Evolutionary conservation across 331 rosid species (phyloP), one percentile per base, ranked within the genome.

Genomic region (Saraca asoca): DNA sequence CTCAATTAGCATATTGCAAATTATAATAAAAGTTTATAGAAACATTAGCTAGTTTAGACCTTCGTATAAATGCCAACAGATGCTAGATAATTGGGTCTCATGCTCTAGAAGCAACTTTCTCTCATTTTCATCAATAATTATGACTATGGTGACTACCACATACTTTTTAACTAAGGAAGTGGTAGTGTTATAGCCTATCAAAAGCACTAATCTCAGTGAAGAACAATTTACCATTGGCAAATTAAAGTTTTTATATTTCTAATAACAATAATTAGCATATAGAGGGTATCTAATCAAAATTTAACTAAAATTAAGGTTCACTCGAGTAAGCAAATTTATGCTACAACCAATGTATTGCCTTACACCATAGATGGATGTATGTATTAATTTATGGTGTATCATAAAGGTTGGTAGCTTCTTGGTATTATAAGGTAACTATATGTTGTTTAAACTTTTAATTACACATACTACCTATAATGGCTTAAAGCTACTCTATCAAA

Each of bases 31-130:
- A 38, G 7, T 12, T 51, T 39, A 71, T 15, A 38, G 41, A 70
- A 74, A 17, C 31, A 35, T 15, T 7, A 58, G 42, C 63, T 13
- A 70, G 43, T 9, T 53, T 83, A 59, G 55, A 91, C 97, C 97
- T 87, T 91, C 90, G 41, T 95, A 83, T 45, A 88, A 82, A 83
- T 88, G 96, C 97, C 96, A 83, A 43, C 96, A 88, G 74, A 91
- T 74, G 70, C 90, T 88, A 11, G 97, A 85, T 68, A 91, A 85
- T 42, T 88, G 96, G 33, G 86, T 72, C 68, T 91, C 95, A 43
- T 91, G 96, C 84, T 85, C 88, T 2, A 95, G 96, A 73, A 88
- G 71, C 0, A 90, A 81, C 46, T 91, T 96, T 73, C 86, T 88
- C 82, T 74, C 78, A 80, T 83, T 80, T 71, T 81, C 96, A 79